Evolutionary conservation across 805 yeast genomes (phyloP).

Genomic region (Saturnispora kantuleensis): DNA sequence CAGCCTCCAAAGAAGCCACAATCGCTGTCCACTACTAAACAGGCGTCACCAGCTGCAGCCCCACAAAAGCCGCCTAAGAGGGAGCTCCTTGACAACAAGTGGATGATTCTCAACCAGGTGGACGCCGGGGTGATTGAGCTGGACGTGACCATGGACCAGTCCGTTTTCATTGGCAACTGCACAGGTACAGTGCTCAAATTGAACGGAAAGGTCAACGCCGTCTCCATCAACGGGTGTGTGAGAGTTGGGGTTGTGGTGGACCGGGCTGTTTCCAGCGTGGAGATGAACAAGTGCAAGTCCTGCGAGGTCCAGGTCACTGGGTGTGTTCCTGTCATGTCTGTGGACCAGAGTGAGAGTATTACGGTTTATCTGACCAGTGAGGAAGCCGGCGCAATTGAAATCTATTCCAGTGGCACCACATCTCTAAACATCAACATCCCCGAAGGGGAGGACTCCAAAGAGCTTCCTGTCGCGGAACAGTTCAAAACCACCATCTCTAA

Average conservation of each 20-base stretch:
- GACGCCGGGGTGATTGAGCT: conserved; percentile 45
- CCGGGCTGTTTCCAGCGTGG: conserved; percentile 77
- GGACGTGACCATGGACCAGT: conserved; percentile 78
- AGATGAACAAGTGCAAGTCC: conserved; percentile 68
- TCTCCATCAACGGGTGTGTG: conserved; percentile 64
- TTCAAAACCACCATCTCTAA: conserved; percentile 55
- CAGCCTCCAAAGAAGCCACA: conserved; percentile 79
- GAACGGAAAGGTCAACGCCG: conserved; percentile 86
- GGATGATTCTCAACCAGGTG: conserved; percentile 72
- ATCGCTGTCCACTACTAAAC: conserved; percentile 33
- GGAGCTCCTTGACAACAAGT: conserved; percentile 77
- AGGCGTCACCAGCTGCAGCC: conserved; percentile 7
- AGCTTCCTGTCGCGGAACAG: conserved; percentile 87
- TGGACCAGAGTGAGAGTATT: conserved; percentile 87
- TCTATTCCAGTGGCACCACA: conserved; percentile 78
- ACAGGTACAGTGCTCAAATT: conserved; percentile 63
- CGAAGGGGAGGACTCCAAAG: conserved; percentile 64
- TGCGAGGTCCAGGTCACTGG: conserved; percentile 83
- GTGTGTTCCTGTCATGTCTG: conserved; percentile 69
- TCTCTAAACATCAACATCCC: conserved; percentile 82
- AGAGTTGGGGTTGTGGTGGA: conserved; percentile 76
- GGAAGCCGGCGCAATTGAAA: conserved; percentile 39
- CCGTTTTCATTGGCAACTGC: conserved; percentile 83
- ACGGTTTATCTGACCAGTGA: conserved; percentile 40
- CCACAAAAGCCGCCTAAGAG: conserved; percentile 39